Conservation (phyloP, 176 grass and related monocot genomes). For the Aegilops umbellulata region DNA sequence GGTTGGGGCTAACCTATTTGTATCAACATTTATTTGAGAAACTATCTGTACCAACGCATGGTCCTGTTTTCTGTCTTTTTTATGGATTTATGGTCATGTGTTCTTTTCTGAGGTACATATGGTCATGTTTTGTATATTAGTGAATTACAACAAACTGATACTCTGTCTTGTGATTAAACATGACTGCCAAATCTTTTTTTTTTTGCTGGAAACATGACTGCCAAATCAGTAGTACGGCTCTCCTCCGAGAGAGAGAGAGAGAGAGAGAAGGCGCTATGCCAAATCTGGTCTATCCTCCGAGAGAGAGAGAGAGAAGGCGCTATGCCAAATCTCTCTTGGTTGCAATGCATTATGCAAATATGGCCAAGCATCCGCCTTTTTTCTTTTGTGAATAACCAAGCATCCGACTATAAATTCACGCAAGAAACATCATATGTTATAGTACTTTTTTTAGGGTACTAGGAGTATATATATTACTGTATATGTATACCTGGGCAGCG, state of each 20-base stretch:
- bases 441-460: too few relatives aligned
- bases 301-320: too few relatives aligned
- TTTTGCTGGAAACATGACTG: background rate
- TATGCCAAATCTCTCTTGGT: background rate
- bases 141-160: background rate
- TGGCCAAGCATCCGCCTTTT: background rate
- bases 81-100: background rate
- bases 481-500: conserved; percentile 38
- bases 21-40: too few relatives aligned
- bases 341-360: background rate
- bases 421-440: background rate
- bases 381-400: too few relatives aligned
- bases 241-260: too few relatives aligned
- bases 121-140: background rate
- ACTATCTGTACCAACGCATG: too few relatives aligned
- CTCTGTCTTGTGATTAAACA: background rate
- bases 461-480: too few relatives aligned
- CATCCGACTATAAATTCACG: background rate
- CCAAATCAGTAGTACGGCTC: background rate
- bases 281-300: too few relatives aligned
- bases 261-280: too few relatives aligned
- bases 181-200: background rate
- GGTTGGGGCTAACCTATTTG: too few relatives aligned
- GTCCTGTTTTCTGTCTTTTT: background rate
- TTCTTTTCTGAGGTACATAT: background rate